Conservation (phyloP, 2,329 filamentous ascomycete genomes). For the Catunica adiposa region DNA sequence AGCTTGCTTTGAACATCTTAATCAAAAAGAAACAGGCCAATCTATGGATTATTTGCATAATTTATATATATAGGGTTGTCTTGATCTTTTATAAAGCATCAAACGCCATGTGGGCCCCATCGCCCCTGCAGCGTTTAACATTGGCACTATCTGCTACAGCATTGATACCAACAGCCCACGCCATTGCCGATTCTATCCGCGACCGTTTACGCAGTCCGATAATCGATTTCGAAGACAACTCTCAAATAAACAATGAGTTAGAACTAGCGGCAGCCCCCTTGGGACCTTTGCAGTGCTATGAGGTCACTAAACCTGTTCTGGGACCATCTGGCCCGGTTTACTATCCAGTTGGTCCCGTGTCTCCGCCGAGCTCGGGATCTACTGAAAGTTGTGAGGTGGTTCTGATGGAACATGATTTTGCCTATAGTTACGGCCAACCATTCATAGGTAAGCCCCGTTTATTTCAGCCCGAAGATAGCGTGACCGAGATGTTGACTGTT, state of each 20-base stretch:
- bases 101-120: too few species aligned
- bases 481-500: too few species aligned
- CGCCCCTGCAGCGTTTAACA: not conserved
- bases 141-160: not conserved
- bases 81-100: too few species aligned
- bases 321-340: slow-evolving; percentile 26
- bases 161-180: not conserved
- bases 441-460: slow-evolving; percentile 61
- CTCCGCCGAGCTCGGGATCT: slow-evolving; percentile 1
- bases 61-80: too few species aligned
- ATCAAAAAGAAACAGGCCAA: not conserved
- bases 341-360: slow-evolving; percentile 17
- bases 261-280: not conserved
- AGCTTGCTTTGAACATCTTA: not conserved
- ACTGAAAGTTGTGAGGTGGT: slow-evolving; percentile 30
- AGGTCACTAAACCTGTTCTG: slow-evolving; percentile 51
- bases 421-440: slow-evolving; percentile 53
- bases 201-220: not conserved
- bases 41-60: too few species aligned
- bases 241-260: not conserved
- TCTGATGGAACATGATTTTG: slow-evolving; percentile 59
- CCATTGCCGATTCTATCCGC: not conserved
- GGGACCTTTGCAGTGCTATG: slow-evolving; percentile 38
- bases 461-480: too few species aligned
- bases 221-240: not conserved